Base-by-base conservation (phyloP, 208 protist species). In the Trypanosoma boissoni region DNA sequence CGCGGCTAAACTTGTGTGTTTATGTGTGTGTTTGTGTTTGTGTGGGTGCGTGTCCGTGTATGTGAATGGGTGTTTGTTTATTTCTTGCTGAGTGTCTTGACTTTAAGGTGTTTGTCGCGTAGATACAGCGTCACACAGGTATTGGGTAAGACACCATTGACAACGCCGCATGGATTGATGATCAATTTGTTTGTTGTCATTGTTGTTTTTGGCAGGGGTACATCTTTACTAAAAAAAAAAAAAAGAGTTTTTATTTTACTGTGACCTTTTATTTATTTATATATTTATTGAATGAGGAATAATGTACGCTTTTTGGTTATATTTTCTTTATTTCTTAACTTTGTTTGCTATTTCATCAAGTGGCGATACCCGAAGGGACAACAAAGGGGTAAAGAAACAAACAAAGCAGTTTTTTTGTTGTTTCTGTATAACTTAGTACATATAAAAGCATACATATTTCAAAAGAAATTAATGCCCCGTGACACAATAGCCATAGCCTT, bases 401-500 rank as follows among this genome's bases (percentile, higher is more conserved):
- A 8, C 14, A 27, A 36, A n/a, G n/a, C n/a, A n/a, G n/a, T n/a
- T n/a, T n/a, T n/a, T n/a, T n/a, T n/a, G n/a, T n/a, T n/a, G n/a
- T n/a, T n/a, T n/a, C n/a, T n/a, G n/a, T n/a, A n/a, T n/a, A n/a
- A n/a, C n/a, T n/a, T n/a, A n/a, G n/a, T n/a, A 39, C 8, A 12
- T 6, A 39, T 39, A 16, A 12, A 39, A 39, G 34, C 34, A 6
- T 16, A 6, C 14, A 20, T 3, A 32, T 18, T 23, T 27, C 27
- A 26, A 58, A 31, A 31, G 8, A 14, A 23, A 36, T 16, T 48
- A 18, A 12, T 14, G 6, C 29, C 53, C 12, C 58, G 72, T 10
- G 78, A 93, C 10, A 64, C 62, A 43, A 90, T 93, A 51, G 28
- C 52, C 18, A 72, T 90, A 55, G 86, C 83, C 21, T 93, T 93